Percentiles rank a stretch among this genome's conserved stretches.
Evolutionary conservation across 495 filamentous ascomycete species (phyloP).

Genomic region (Entonaema liquescens): DNA sequence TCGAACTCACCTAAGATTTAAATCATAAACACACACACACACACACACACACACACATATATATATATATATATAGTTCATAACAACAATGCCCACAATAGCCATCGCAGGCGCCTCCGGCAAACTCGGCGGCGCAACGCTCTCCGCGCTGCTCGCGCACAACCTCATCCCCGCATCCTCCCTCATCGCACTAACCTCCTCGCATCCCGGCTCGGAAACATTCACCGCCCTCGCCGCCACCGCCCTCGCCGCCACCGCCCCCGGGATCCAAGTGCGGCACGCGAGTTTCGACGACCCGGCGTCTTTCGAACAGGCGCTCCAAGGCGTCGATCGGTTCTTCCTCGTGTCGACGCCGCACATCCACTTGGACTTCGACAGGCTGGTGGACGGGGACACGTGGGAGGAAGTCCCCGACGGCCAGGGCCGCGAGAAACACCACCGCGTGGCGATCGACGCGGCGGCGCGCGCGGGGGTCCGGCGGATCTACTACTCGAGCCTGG

Average conservation of each 20-base stretch:
- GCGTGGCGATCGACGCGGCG: conserved; percentile 66
- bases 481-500: conserved; percentile 75
- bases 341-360: conserved; percentile 56
- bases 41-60: neutral
- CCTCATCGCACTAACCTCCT: conserved; percentile 53
- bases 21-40: neutral
- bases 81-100: conserved; percentile 40
- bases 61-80: neutral
- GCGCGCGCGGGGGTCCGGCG: conserved; percentile 64
- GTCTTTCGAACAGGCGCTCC: conserved; percentile 50
- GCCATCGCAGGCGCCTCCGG: conserved; percentile 55
- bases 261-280: conserved; percentile 49
- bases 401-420: conserved; percentile 21
- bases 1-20: no score
- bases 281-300: conserved; percentile 54
- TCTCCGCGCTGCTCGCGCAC: conserved; percentile 51
- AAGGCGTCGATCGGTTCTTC: conserved; percentile 56
- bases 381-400: neutral
- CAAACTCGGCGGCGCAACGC: conserved; percentile 55
- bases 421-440: conserved; percentile 58
- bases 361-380: conserved; percentile 35
- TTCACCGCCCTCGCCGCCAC: conserved; percentile 31
- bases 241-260: conserved; percentile 39
- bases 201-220: conserved; percentile 36
- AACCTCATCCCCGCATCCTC: conserved; percentile 43